phyloP scores from a whole-genome alignment of 1,139 yeast genomes.

The Debaryomyces robertsiae region DNA sequence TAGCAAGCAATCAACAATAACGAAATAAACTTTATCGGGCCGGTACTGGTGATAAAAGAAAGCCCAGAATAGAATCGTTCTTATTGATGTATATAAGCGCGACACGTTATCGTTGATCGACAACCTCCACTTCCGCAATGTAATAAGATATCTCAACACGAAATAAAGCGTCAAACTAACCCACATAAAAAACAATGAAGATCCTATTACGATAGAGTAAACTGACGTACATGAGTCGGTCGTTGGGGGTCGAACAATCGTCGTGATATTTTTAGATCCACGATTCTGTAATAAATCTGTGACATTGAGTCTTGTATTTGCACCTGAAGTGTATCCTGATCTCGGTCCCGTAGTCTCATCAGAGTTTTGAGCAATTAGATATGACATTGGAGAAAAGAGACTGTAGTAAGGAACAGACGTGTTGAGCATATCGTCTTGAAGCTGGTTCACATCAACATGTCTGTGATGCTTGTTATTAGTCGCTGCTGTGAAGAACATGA shows the following conservation, averaged over 20 bases:
- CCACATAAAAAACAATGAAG: constrained; percentile 41
- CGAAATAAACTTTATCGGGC: constrained; percentile 44
- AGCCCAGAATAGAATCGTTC: constrained; percentile 50
- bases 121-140: constrained; percentile 21
- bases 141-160: constrained; percentile 30
- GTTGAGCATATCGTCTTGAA: constrained; percentile 30
- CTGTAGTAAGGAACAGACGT: constrained; percentile 30
- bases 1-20: constrained; percentile 35
- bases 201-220: constrained; percentile 27
- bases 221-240: constrained; percentile 13
- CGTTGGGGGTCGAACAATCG: background rate
- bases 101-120: constrained; percentile 27
- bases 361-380: background rate
- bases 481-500: constrained; percentile 33
- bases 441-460: constrained; percentile 17
- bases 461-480: constrained; percentile 2
- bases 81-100: constrained; percentile 50
- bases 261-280: background rate
- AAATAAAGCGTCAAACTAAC: constrained; percentile 32
- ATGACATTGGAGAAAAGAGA: constrained; percentile 22
- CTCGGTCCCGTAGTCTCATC: background rate
- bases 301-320: no score
- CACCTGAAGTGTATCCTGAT: background rate
- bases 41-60: constrained; percentile 45
- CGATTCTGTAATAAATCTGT: background rate